These are phyloP conservation scores for Podila horticola DNA, from an alignment of 192 early-diverging fungal species.

Conservation along the genomic window DNA sequence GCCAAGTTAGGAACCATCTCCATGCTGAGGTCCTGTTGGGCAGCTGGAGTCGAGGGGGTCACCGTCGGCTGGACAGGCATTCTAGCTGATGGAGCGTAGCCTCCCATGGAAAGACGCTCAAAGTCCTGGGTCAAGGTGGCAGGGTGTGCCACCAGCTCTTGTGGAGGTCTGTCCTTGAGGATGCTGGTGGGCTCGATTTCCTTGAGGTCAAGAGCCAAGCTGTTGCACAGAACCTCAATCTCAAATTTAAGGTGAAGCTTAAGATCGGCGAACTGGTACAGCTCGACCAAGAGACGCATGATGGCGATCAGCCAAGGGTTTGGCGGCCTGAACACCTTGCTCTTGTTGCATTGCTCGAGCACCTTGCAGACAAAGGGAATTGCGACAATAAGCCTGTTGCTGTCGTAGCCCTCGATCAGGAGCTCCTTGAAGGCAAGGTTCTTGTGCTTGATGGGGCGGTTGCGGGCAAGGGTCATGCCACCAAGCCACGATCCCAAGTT, in stretches of 20 bases:
- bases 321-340: constrained; percentile 92
- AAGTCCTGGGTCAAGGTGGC: constrained; percentile 45
- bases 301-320: constrained; percentile 99
- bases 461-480: constrained; percentile 94
- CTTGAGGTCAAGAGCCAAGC: constrained; percentile 85
- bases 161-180: constrained; percentile 69
- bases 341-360: constrained; percentile 86
- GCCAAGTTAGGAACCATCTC: constrained; percentile 68
- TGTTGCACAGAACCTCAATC: constrained; percentile 97
- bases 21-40: constrained; percentile 15
- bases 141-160: constrained; percentile 44
- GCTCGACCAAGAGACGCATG: constrained; percentile 89
- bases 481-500: constrained; percentile 99
- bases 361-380: constrained; percentile 99
- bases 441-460: constrained; percentile 96
- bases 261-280: constrained; percentile 93
- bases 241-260: constrained; percentile 98
- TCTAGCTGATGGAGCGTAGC: constrained; percentile 38
- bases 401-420: constrained; percentile 91
- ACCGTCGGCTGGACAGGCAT: constrained; percentile 28
- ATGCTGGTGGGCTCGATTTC: constrained; percentile 73
- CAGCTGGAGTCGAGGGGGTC: constrained; percentile 5
- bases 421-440: constrained; percentile 96
- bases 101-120: constrained; percentile 50
- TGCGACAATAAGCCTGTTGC: constrained; percentile 89